These are phyloP conservation scores for Juglanconis oblonga DNA, from an alignment of 2,329 filamentous ascomycete genomes.

Conservation along the genomic window DNA sequence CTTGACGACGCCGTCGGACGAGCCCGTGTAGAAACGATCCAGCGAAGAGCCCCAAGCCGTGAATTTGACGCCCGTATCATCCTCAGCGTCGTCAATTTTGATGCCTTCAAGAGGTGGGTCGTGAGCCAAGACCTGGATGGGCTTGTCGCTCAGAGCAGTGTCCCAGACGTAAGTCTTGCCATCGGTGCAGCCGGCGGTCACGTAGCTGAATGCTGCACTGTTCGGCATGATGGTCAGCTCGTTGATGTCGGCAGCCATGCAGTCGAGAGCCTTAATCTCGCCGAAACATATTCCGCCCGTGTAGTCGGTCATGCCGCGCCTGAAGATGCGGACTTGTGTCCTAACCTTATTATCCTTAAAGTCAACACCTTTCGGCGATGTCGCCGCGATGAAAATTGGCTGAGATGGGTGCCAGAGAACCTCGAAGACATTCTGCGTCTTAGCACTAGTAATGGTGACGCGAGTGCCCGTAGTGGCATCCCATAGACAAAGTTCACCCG, in stretches of 20 bases:
- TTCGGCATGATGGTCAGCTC: slow-evolving; percentile 59
- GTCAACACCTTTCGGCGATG: slow-evolving; percentile 48
- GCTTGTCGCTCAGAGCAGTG: slow-evolving; percentile 50
- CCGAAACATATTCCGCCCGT: slow-evolving; percentile 34
- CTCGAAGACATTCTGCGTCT: slow-evolving; percentile 61
- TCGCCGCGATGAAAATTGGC: slow-evolving; percentile 54
- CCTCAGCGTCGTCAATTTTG: slow-evolving; percentile 25
- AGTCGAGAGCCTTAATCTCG: slow-evolving; percentile 56
- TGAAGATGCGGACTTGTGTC: slow-evolving; percentile 59
- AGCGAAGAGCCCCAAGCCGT: slow-evolving; percentile 56
- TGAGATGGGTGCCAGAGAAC: slow-evolving; percentile 60
- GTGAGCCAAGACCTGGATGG: slow-evolving; percentile 55
- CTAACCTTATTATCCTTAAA: slow-evolving; percentile 38
- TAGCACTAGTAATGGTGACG: slow-evolving; percentile 48
- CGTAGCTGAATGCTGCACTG: slow-evolving; percentile 45
- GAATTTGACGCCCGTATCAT: slow-evolving; percentile 63
- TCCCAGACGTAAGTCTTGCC: slow-evolving; percentile 64
- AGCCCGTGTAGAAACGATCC: slow-evolving; percentile 61
- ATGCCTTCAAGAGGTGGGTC: slow-evolving; percentile 28
- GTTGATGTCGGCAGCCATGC: slow-evolving; percentile 59
- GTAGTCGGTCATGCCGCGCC: slow-evolving; percentile 21
- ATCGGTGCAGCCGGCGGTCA: slow-evolving; percentile 61
- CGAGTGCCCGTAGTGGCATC: slow-evolving; percentile 42
- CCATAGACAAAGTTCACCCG: slow-evolving; percentile 61
- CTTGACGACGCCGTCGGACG: slow-evolving; percentile 60